Percentiles rank a stretch among this genome's conserved stretches.
Conservation (phyloP, 208 protist species). For the Blechomonas ayalai region DNA sequence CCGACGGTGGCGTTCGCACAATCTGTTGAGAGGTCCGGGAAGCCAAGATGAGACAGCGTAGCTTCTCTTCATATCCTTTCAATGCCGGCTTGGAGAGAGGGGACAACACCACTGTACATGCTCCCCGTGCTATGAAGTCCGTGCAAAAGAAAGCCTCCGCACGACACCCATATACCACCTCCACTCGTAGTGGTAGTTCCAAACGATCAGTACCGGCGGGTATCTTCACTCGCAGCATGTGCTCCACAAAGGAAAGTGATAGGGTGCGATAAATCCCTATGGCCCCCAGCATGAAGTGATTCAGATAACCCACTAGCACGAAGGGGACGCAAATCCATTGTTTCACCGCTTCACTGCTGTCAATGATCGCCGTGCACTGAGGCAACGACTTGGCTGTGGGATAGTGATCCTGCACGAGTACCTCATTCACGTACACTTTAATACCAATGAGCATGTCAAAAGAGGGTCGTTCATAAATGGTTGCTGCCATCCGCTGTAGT, state of each 20-base stretch:
- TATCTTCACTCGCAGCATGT: slow-evolving; percentile 44
- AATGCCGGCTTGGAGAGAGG: slow-evolving; percentile 29
- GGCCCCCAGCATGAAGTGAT: slow-evolving; percentile 38
- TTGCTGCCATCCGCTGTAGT: slow-evolving; percentile 20
- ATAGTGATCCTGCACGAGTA: slow-evolving; percentile 66
- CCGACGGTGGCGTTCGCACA: slow-evolving; percentile 16
- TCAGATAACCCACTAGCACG: slow-evolving; percentile 58
- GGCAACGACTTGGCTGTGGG: slow-evolving; percentile 31
- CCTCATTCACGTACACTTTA: slow-evolving; percentile 49
- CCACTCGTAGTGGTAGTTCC: slow-evolving; percentile 37
- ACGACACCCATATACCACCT: slow-evolving; percentile 79
- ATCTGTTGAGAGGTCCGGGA: slow-evolving; percentile 23
- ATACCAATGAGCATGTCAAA: slow-evolving; percentile 56
- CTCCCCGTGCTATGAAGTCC: slow-evolving; percentile 56
- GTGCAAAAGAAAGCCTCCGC: slow-evolving; percentile 68
- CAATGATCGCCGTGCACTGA: slow-evolving; percentile 58
- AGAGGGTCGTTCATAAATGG: slow-evolving; percentile 46
- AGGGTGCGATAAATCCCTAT: slow-evolving; percentile 48
- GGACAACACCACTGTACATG: slow-evolving; percentile 33
- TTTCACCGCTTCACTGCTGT: slow-evolving; percentile 39
- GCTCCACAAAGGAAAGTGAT: slow-evolving; percentile 61
- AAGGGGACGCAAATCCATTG: slow-evolving; percentile 60
- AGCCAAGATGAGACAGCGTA: slow-evolving; percentile 35
- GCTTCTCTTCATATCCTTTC: slow-evolving; percentile 49
- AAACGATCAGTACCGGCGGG: not conserved